phyloP scores from a whole-genome alignment of 2,329 filamentous ascomycete species.

The Arthrocladium fulminans region DNA sequence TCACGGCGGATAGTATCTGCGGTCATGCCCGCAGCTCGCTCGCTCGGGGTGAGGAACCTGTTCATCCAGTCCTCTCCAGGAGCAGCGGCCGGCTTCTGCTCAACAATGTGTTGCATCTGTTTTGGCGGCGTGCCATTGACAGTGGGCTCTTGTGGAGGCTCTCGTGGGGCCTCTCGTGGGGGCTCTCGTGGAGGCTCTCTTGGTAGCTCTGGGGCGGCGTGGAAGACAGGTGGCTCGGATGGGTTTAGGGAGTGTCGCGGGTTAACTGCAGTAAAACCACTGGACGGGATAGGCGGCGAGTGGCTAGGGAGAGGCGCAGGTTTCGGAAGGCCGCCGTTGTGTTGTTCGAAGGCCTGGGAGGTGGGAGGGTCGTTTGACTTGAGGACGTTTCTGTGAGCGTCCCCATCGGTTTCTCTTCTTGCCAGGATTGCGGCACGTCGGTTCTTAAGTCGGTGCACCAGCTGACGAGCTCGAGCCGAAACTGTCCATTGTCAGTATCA shows the following conservation, averaged over 20 bases:
- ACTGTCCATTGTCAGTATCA: conserved; percentile 34
- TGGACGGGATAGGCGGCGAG: conserved; percentile 28
- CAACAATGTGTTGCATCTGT: background rate
- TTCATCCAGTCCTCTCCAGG: conserved; percentile 32
- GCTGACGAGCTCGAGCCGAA: conserved; percentile 61
- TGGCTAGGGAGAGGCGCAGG: background rate
- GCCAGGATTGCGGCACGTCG: conserved; percentile 64
- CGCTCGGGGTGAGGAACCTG: conserved; percentile 53
- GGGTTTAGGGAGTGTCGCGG: conserved; percentile 33
- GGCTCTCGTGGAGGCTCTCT: background rate
- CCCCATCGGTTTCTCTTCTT: conserved; percentile 47
- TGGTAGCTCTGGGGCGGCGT: background rate
- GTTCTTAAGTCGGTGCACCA: conserved; percentile 71
- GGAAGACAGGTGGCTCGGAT: conserved; percentile 10
- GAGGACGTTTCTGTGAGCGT: conserved; percentile 17
- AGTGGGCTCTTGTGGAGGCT: background rate
- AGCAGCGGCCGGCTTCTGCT: conserved; percentile 1
- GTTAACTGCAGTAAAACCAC: conserved; percentile 53
- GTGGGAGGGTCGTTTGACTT: conserved; percentile 16
- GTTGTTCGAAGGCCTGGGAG: conserved; percentile 19
- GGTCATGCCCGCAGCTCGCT: conserved; percentile 37
- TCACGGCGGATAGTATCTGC: conserved; percentile 18
- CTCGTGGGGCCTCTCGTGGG: background rate
- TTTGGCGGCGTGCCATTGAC: background rate
- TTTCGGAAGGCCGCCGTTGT: conserved; percentile 20